Conservation (phyloP, 176 grass and related monocot species). For the Urochloa ruziziensis region DNA sequence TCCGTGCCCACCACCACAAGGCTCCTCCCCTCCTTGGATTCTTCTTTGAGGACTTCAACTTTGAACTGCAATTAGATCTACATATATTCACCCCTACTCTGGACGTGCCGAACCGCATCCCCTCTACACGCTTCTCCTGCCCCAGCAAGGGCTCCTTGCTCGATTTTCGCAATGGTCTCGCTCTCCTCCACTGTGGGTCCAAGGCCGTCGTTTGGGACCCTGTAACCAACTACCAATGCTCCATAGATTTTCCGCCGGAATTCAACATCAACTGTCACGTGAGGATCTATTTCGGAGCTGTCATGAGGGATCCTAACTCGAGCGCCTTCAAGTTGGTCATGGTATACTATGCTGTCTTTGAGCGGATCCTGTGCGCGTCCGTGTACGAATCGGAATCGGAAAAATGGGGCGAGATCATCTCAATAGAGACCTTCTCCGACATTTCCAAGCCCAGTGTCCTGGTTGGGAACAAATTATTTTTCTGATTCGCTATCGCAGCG, state of each 20-base stretch:
- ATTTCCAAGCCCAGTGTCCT: not conserved
- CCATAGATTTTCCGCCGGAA: not conserved
- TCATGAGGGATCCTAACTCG: not conserved
- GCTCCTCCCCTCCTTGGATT: not conserved
- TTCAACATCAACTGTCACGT: not conserved
- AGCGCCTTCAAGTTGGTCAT: not conserved
- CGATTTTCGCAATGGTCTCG: not conserved
- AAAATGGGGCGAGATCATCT: not conserved
- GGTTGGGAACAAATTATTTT: not conserved
- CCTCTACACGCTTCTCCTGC: not conserved
- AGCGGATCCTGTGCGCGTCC: not conserved
- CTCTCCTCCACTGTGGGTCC: not conserved
- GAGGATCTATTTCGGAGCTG: not conserved
- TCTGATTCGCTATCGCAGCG: not conserved
- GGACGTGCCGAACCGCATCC: not conserved
- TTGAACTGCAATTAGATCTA: not conserved
- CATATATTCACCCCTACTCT: not conserved
- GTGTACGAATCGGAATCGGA: not conserved
- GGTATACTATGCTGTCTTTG: not conserved
- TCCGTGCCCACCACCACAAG: not conserved
- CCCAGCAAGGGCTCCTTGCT: not conserved
- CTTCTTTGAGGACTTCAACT: not conserved
- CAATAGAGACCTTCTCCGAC: not conserved
- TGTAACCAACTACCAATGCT: not conserved
- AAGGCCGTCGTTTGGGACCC: not conserved